These are phyloP conservation scores for Hypericum perforatum DNA, from an alignment of 345 rosid genomes.

Conservation along the genomic window DNA sequence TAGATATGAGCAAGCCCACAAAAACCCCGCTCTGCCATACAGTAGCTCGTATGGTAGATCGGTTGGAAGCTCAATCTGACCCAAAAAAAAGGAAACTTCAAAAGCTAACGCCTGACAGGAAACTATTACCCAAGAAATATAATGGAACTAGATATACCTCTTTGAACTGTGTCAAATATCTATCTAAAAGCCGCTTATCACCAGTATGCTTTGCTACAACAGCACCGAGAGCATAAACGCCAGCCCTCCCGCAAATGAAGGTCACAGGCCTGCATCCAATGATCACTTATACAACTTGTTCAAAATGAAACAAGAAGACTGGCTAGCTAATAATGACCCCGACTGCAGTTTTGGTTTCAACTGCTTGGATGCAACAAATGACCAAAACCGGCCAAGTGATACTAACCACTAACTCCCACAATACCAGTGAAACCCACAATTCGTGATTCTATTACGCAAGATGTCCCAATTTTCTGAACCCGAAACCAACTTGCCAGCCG, in stretches of 20 bases:
- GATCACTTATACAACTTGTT: no score
- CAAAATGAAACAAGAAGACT: no score
- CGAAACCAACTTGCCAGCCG: not conserved
- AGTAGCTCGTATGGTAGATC: slow-evolving; percentile 49
- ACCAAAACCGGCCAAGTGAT: not conserved
- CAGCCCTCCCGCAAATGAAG: slow-evolving; percentile 61
- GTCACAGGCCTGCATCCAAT: slow-evolving; percentile 32
- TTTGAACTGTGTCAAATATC: slow-evolving; percentile 36
- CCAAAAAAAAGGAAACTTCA: not conserved
- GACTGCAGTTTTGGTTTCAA: not conserved
- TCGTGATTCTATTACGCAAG: no score
- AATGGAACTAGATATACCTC: slow-evolving; percentile 20
- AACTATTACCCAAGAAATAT: not conserved
- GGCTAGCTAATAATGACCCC: no score
- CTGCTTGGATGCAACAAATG: not conserved
- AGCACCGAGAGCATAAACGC: slow-evolving; percentile 69
- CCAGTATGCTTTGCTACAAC: slow-evolving; percentile 50
- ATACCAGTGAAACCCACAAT: no score
- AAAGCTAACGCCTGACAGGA: not conserved
- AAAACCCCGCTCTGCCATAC: slow-evolving; percentile 53
- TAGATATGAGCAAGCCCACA: slow-evolving; percentile 62
- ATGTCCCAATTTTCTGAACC: no score
- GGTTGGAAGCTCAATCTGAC: slow-evolving; percentile 41
- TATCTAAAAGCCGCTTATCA: slow-evolving; percentile 31
- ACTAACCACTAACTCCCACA: no score